Base-by-base conservation (phyloP, 164 flowering plant genomes). In the Umbilicus rupestris region DNA sequence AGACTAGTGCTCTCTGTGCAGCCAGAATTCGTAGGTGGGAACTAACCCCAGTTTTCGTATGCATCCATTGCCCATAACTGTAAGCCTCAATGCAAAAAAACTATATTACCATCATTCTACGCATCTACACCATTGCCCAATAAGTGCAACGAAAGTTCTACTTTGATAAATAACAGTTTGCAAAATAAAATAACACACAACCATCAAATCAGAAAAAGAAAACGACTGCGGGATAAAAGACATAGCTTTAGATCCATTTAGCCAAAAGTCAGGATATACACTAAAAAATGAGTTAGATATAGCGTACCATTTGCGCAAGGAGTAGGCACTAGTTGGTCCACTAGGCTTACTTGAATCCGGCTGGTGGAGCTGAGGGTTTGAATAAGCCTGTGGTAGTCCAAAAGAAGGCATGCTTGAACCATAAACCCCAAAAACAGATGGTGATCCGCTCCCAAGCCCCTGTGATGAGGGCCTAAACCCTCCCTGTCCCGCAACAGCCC, bases 301-400 rank as follows among this genome's bases (percentile, higher is more conserved):
- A 60, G 31, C 78, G 72, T 80, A 82, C 82, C 84, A 73, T 69
- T 66, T 71, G 45, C 72, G 70, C 11, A 78, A 67, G 3, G 82
- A 73, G 68, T 70, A 75, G 15, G 78, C 78, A 64, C 68, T 30
- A 63, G 72, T 69, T 42, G 83, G 39, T 17, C 80, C 79, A 62
- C 70, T 70, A 20, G 73, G 20, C 42, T 63, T 64, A 42, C 62
- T 64, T 50, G 60, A 31, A 0, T 75, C 59, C 20, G 74, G 41
- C 66, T 67, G 81, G 59, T 73, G 78, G 15, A 72, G 67, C 11
- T 72, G 68, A 6, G 70, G 11, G 66, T 29, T 69, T 7, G 75
- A 79, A 71, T 73, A 77, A 16, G 68, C 52, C 31, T 71, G 76
- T 66, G 67, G 69, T 55, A 77, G 68, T n/a, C 73, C 75, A 49